Conservation (phyloP, 2,329 filamentous ascomycete genomes). For the Colletotrichum sp. region DNA sequence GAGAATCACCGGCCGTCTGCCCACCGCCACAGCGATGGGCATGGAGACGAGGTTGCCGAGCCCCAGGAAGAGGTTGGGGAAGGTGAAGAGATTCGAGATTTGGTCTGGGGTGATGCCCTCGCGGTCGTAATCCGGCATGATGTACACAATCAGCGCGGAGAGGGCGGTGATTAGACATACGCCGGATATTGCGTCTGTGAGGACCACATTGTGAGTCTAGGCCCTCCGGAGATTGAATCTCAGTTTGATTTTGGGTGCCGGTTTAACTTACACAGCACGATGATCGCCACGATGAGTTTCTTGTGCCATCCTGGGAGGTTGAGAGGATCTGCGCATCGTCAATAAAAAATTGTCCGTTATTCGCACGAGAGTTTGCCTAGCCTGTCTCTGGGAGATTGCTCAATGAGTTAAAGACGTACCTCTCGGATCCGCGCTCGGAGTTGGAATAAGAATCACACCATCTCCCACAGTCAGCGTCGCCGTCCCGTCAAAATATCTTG, state of each 20-base stretch:
- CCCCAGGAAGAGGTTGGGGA: conserved; percentile 31
- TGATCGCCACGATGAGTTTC: conserved; percentile 24
- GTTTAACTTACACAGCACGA: conserved; percentile 11
- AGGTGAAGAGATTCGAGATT: conserved; percentile 32
- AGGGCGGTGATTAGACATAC: conserved; percentile 25
- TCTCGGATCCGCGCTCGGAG: conserved; percentile 25
- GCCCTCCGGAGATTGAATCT: not conserved
- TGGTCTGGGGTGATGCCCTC: conserved; percentile 16
- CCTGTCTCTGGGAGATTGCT: not conserved
- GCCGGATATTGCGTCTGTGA: conserved; percentile 7
- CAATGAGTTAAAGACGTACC: not conserved
- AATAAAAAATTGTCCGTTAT: not conserved
- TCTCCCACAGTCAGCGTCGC: not conserved
- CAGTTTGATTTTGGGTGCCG: not conserved
- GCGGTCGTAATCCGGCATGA: conserved; percentile 25
- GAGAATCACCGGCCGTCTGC: conserved; percentile 35
- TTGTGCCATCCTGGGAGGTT: conserved; percentile 31
- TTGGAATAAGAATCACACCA: conserved; percentile 26
- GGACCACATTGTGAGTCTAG: not conserved
- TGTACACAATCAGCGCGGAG: conserved; percentile 16
- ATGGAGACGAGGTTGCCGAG: conserved; percentile 36
- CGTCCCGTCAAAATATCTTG: conserved; percentile 6
- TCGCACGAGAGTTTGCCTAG: not conserved
- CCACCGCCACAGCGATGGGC: conserved; percentile 36
- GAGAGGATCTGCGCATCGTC: conserved; percentile 25